phyloP scores from a whole-genome alignment of 345 rosid genomes.

The Microcos paniculata region DNA sequence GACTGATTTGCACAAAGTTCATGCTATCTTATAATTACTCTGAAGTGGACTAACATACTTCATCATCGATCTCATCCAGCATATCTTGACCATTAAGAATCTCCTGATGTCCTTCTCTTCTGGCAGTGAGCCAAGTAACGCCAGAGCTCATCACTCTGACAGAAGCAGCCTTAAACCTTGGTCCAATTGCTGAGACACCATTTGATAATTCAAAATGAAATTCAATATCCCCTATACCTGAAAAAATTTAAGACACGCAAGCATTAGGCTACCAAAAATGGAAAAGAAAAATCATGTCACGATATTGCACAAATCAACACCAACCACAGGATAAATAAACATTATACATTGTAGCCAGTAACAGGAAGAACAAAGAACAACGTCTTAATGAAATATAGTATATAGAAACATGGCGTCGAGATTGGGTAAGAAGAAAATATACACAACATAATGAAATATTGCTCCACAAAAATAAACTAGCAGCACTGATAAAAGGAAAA shows the following conservation, averaged over 20 bases:
- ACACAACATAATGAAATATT: neutral
- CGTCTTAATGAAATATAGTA: neutral
- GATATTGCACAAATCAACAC: neutral
- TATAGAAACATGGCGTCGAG: neutral
- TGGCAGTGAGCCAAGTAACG: slow-evolving; percentile 67
- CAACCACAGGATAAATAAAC: neutral
- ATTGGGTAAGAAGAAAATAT: neutral
- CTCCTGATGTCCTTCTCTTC: slow-evolving; percentile 56
- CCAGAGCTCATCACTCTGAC: slow-evolving; percentile 26
- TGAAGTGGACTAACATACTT: slow-evolving; percentile 38
- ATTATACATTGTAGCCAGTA: neutral
- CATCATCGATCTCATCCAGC: slow-evolving; percentile 42
- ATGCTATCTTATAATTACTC: neutral
- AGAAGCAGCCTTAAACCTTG: slow-evolving; percentile 60
- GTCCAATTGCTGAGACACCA: slow-evolving; percentile 65
- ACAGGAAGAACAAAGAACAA: neutral
- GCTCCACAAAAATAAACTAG: neutral
- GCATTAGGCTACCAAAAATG: neutral
- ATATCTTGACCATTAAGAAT: slow-evolving; percentile 68
- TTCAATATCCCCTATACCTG: slow-evolving; percentile 61
- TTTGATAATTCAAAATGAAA: slow-evolving; percentile 60
- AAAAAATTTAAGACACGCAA: slow-evolving; percentile 21
- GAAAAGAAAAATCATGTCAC: neutral
- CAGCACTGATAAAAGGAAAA: neutral
- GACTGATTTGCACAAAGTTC: neutral